Conservation (phyloP, 306 rosid genomes). For the Cucurbita moschata region DNA sequence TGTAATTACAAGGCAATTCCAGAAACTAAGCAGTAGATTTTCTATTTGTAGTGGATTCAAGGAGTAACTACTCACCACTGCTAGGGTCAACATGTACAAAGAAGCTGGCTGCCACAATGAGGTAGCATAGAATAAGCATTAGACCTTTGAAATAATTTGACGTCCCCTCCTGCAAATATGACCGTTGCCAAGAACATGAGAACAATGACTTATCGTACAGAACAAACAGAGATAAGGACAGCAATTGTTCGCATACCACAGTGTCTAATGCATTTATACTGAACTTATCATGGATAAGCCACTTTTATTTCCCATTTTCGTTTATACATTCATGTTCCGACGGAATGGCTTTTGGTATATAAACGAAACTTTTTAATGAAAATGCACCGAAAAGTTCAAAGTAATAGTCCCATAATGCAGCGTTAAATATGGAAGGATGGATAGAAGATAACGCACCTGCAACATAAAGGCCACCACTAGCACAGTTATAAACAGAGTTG, state of each 20-base stretch:
- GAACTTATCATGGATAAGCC: too few relatives aligned
- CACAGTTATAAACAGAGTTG: slow-evolving; percentile 80
- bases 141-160: slow-evolving; percentile 85
- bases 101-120: slow-evolving; percentile 89
- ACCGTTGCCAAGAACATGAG: background rate
- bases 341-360: background rate
- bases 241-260: background rate
- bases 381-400: background rate
- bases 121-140: slow-evolving; percentile 90
- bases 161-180: slow-evolving; percentile 62
- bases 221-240: background rate
- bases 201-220: background rate
- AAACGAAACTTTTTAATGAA: background rate
- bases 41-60: background rate
- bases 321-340: background rate
- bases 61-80: slow-evolving; percentile 36
- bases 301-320: background rate
- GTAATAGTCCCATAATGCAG: background rate
- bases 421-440: background rate
- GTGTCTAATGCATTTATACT: background rate
- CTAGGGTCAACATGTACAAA: slow-evolving; percentile 76
- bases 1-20: background rate
- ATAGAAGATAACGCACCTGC: slow-evolving; percentile 35
- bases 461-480: slow-evolving; percentile 88
- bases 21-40: background rate